Conservation (phyloP, 805 yeast species). For the Myxozyma melibiosi region DNA sequence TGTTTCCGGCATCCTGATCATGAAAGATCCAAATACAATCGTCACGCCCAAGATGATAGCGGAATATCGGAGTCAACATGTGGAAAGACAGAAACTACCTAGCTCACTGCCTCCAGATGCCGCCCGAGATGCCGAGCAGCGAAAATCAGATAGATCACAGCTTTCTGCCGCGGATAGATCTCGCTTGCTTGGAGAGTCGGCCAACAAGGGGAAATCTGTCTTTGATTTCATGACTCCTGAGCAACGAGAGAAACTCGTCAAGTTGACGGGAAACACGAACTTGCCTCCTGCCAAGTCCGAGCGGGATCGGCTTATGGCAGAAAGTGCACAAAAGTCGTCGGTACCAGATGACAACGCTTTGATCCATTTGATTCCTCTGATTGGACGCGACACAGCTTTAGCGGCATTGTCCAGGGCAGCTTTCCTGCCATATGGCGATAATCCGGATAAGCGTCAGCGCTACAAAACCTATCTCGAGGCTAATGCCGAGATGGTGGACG, state of each 20-base stretch:
- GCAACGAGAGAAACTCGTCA: slow-evolving; percentile 29
- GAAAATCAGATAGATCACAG: background rate
- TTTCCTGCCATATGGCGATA: slow-evolving; percentile 33
- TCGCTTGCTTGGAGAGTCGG: background rate
- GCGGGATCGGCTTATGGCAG: too few species aligned
- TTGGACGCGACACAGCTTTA: slow-evolving; percentile 18
- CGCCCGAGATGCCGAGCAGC: background rate
- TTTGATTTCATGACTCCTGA: slow-evolving; percentile 35
- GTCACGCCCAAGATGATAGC: slow-evolving; percentile 10
- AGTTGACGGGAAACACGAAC: slow-evolving; percentile 27
- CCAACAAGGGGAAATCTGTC: slow-evolving; percentile 31
- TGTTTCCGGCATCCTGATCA: slow-evolving; percentile 14
- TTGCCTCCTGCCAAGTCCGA: slow-evolving; percentile 32
- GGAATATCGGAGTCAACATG: background rate
- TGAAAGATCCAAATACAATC: slow-evolving; percentile 11
- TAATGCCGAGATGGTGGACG: slow-evolving; percentile 19
- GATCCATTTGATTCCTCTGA: slow-evolving; percentile 7
- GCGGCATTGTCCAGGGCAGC: slow-evolving; percentile 29
- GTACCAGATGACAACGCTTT: background rate
- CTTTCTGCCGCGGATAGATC: too few species aligned
- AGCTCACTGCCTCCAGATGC: background rate
- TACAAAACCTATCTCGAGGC: slow-evolving; percentile 33
- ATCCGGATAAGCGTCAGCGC: slow-evolving; percentile 32
- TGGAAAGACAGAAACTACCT: background rate
- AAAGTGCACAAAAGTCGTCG: too few species aligned